These are phyloP conservation scores for Pueraria montana DNA, from an alignment of 306 rosid genomes.

Conservation along the genomic window DNA sequence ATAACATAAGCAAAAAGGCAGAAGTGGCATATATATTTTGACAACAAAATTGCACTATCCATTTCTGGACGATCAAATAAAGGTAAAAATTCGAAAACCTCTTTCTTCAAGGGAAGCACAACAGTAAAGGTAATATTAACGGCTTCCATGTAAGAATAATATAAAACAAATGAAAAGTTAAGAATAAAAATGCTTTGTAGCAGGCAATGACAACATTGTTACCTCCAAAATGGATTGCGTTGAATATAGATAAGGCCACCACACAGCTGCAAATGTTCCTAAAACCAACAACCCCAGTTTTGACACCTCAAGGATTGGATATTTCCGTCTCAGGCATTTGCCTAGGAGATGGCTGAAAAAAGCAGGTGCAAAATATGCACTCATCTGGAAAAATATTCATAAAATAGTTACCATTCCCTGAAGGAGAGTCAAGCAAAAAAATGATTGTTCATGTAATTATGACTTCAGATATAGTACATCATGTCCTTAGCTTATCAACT, in stretches of 20 bases:
- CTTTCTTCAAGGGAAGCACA: slow-evolving; percentile 7
- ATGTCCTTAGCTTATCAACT: slow-evolving; percentile 16
- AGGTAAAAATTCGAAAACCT: background rate
- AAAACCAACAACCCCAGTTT: slow-evolving; percentile 83
- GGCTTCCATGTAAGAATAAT: background rate
- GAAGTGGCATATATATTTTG: background rate
- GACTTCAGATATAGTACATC: slow-evolving; percentile 11
- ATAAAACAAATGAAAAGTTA: background rate
- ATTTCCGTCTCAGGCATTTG: slow-evolving; percentile 71
- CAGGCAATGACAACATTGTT: slow-evolving; percentile 10
- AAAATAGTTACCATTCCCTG: slow-evolving; percentile 25
- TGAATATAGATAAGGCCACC: slow-evolving; percentile 95
- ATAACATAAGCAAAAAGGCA: background rate
- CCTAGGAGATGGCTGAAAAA: slow-evolving; percentile 93
- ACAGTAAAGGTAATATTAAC: background rate
- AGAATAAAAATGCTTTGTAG: slow-evolving; percentile 21
- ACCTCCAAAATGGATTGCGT: slow-evolving; percentile 73
- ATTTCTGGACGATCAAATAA: background rate
- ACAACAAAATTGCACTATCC: background rate
- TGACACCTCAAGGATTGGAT: slow-evolving; percentile 76
- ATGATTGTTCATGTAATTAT: background rate
- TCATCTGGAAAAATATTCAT: slow-evolving; percentile 74
- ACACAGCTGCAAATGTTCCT: slow-evolving; percentile 77
- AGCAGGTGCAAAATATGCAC: slow-evolving; percentile 92
- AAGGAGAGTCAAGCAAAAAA: background rate